Percentiles rank a stretch among this genome's conserved stretches.
phyloP scores from a whole-genome alignment of 805 yeast species.

The Tetrapisispora taiwanensis region DNA sequence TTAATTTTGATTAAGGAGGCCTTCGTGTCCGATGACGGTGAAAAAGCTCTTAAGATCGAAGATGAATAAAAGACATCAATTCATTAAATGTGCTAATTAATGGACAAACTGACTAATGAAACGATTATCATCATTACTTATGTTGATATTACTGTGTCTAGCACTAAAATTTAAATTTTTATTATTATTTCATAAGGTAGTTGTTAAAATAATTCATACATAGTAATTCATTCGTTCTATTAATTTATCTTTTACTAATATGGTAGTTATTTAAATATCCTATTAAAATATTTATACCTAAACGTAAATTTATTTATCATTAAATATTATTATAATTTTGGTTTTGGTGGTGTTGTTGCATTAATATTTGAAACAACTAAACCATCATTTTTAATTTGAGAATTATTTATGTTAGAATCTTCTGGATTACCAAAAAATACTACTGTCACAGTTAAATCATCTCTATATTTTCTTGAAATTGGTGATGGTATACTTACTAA shows the following conservation, averaged over 20 bases:
- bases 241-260: too few species aligned
- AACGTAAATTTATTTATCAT: too few species aligned
- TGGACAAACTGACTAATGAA: too few species aligned
- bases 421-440: slow-evolving; percentile 67
- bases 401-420: background rate
- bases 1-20: background rate
- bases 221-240: too few species aligned
- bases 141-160: too few species aligned
- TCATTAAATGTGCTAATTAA: too few species aligned
- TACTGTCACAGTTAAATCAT: slow-evolving; percentile 92
- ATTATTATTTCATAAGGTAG: too few species aligned
- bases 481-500: slow-evolving; percentile 87
- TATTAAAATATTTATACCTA: too few species aligned
- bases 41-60: background rate
- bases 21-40: background rate
- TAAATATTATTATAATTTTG: slow-evolving; percentile 21
- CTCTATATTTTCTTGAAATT: slow-evolving; percentile 82
- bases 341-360: slow-evolving; percentile 21
- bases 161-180: too few species aligned
- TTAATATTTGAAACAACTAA: slow-evolving; percentile 15
- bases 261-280: too few species aligned
- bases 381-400: slow-evolving; percentile 10
- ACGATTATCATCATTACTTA: too few species aligned
- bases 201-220: too few species aligned
- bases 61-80: background rate